Conservation (phyloP, 495 filamentous ascomycete species). For the Aeminium ludgeri region DNA sequence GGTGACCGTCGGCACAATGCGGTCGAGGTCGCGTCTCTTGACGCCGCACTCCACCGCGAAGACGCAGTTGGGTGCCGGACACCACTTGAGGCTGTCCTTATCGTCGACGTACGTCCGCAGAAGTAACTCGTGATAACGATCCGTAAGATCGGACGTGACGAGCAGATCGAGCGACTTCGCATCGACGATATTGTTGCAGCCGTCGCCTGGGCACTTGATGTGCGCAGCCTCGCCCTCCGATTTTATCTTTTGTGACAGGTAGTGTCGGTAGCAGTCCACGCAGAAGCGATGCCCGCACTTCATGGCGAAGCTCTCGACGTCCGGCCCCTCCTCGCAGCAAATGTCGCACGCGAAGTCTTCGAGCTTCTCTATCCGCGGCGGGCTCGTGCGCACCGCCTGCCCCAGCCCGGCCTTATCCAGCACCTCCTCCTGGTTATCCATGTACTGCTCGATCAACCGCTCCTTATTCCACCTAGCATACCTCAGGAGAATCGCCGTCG, state of each 20-base stretch:
- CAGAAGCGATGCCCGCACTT: constrained; percentile 95
- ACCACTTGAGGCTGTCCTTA: constrained; percentile 89
- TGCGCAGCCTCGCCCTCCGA: constrained; percentile 88
- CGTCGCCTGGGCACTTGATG: constrained; percentile 81
- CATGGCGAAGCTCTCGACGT: constrained; percentile 80
- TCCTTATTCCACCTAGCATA: constrained; percentile 92
- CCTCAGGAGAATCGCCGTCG: constrained; percentile 72
- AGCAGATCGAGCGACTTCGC: constrained; percentile 72
- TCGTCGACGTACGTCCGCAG: constrained; percentile 94
- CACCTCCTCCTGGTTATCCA: constrained; percentile 62
- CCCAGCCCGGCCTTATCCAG: constrained; percentile 78
- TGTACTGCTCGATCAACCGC: constrained; percentile 80
- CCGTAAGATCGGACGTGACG: constrained; percentile 53
- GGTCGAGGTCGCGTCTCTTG: constrained; percentile 66
- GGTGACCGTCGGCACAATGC: constrained; percentile 73
- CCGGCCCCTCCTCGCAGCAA: constrained; percentile 76
- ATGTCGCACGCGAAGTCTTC: constrained; percentile 81
- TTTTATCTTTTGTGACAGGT: constrained; percentile 77
- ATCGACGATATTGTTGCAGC: constrained; percentile 81
- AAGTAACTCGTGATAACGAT: constrained; percentile 70
- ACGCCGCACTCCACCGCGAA: constrained; percentile 80
- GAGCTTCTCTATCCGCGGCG: constrained; percentile 52
- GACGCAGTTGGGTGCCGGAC: constrained; percentile 84
- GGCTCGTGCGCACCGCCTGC: constrained; percentile 40
- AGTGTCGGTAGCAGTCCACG: constrained; percentile 80